phyloP scores from a whole-genome alignment of 1,284 basidiomycete species.

The Irpex sp. region DNA sequence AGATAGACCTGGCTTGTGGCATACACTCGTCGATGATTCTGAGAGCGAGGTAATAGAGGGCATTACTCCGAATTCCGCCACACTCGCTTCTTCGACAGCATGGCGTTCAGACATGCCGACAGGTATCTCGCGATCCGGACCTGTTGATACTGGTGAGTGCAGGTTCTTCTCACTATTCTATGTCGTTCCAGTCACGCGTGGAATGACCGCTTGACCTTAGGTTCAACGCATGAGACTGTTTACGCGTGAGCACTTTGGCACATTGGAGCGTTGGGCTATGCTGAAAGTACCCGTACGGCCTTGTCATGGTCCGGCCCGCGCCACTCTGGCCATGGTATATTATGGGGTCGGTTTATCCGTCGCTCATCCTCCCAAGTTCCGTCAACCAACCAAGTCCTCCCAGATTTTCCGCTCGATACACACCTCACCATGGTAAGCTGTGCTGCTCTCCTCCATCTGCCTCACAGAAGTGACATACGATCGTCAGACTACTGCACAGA shows the following conservation, averaged over 20 bases:
- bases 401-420: conserved; percentile 27
- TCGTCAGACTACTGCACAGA: conserved; percentile 16
- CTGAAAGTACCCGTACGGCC: not conserved
- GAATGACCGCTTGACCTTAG: not conserved
- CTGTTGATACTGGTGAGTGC: not conserved
- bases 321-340: conserved; percentile 7
- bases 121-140: not conserved
- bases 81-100: not conserved
- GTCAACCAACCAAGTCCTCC: conserved; percentile 26
- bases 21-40: not conserved
- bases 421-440: conserved; percentile 20
- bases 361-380: conserved; percentile 17
- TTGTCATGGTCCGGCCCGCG: conserved; percentile 10
- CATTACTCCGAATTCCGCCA: conserved; percentile 12
- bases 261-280: not conserved
- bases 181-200: not conserved
- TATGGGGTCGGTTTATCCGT: conserved; percentile 12
- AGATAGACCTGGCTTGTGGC: conserved; percentile 6
- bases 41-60: conserved; percentile 17
- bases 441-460: conserved; percentile 2
- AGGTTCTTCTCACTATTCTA: not conserved
- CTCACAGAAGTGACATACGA: conserved; percentile 14
- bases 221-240: not conserved
- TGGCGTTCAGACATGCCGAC: not conserved
- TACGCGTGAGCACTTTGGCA: not conserved